A percentile compares a stretch with the other conserved stretches of the same genome.
phyloP scores from a whole-genome alignment of 202 grass and related monocot species.

The Setaria viridis region DNA sequence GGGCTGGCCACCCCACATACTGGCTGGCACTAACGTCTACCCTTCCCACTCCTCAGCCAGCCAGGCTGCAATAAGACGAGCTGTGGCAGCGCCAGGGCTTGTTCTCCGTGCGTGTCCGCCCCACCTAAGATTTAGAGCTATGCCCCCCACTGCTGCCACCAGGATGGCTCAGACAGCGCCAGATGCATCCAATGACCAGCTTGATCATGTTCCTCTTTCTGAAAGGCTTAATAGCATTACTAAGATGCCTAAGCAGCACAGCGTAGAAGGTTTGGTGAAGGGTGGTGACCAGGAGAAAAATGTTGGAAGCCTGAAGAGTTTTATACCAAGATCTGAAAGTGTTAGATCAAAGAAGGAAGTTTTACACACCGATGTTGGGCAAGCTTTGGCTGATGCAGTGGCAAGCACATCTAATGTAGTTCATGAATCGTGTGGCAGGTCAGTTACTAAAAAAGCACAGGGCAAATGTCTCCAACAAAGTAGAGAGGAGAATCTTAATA shows the following conservation, averaged over 20 bases:
- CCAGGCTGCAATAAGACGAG: not conserved
- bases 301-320: not conserved
- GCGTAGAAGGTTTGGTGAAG: slow-evolving; percentile 6
- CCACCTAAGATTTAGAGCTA: slow-evolving; percentile 6
- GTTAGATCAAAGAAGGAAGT: slow-evolving; percentile 6
- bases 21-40: not conserved
- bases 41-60: slow-evolving; percentile 2
- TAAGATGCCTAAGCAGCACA: not conserved
- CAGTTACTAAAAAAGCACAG: not conserved
- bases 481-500: slow-evolving; percentile 8
- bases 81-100: not conserved
- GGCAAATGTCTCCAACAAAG: slow-evolving; percentile 15
- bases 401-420: not conserved
- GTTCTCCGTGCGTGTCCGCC: slow-evolving; percentile 8
- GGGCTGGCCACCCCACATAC: not conserved
- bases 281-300: not conserved
- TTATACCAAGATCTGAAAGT: not conserved
- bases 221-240: not conserved
- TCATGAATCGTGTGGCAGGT: not conserved
- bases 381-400: not conserved
- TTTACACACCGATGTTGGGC: slow-evolving; percentile 2
- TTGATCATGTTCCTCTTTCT: slow-evolving; percentile 27
- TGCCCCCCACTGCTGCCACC: not conserved
- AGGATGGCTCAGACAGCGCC: not conserved
- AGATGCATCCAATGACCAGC: not conserved